A percentile compares a stretch with the other conserved stretches of the same genome.
Evolutionary conservation across 2,329 filamentous ascomycete genomes (phyloP).

Genomic region (Cryphonectria parasitica): DNA sequence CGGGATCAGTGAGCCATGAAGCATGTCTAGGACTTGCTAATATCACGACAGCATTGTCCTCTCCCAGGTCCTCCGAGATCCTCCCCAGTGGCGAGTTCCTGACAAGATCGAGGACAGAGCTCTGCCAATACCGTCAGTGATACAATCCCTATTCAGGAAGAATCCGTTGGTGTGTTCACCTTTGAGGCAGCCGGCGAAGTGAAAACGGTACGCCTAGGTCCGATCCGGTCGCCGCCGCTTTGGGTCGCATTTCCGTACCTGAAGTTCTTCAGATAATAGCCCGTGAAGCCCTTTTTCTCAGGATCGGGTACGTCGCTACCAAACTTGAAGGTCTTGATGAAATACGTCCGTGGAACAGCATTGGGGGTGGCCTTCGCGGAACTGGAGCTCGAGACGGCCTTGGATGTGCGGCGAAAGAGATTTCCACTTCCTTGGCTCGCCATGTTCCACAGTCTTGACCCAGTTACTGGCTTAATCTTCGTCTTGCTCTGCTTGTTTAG

Average conservation of each 20-base stretch:
- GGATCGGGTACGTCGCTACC: neutral
- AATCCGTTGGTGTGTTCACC: neutral
- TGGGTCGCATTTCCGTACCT: neutral
- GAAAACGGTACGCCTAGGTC: constrained; percentile 8
- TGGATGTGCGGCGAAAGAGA: neutral
- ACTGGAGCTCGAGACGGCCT: neutral
- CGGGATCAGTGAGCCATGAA: constrained; percentile 50
- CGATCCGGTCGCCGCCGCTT: neutral
- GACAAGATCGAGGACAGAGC: neutral
- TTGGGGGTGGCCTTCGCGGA: neutral
- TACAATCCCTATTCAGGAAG: neutral
- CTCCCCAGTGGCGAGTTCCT: neutral
- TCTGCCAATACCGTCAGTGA: neutral
- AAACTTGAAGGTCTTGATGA: neutral
- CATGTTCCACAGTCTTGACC: neutral
- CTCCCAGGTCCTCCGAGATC: neutral
- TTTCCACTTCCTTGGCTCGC: neutral
- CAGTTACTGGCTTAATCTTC: neutral
- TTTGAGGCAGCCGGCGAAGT: constrained; percentile 13
- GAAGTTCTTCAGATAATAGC: neutral
- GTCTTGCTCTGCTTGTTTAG: neutral
- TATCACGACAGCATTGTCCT: constrained; percentile 49
- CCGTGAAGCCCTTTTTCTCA: neutral
- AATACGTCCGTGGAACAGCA: neutral
- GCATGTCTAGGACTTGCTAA: constrained; percentile 54